Evolutionary conservation across 108 stramenopile species (phyloP), one percentile per base, ranked within the genome.

Genomic region (Cyclotella kingstonii): DNA sequence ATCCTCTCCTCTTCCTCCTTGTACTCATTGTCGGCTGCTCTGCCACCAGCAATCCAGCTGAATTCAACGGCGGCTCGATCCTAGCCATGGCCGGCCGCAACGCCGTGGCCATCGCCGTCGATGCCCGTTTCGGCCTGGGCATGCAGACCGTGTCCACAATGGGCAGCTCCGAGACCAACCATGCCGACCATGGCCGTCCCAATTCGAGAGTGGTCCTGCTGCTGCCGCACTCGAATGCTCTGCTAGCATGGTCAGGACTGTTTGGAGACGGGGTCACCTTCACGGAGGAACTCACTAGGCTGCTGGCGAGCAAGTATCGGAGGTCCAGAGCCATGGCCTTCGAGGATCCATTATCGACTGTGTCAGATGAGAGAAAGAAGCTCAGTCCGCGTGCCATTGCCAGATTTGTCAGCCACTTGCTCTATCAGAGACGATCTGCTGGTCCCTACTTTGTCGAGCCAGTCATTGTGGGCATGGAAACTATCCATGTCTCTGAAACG

Each of bases 41-140:
- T n/a, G n/a, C n/a, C n/a, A n/a, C n/a, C n/a, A n/a, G n/a, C n/a
- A 68, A 91, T 66, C 90, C 90, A 19, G 68, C 74, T n/a, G 68
- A 76, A 48, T 81, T 87, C 68, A 80, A 87, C 52, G 86, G 86
- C 19, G 86, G 93, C 21, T 87, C 88, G 30, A 51, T 86, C 15
- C 50, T 94, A 40, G 93, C 90, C 57, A 91, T 94, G 90, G 84
- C 90, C 12, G 93, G 93, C 3, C 73, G 78, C 21, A 73, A 83
- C 40, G 83, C 86, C 50, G 88, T 91, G 6, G 93, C 86, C 2
- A 44, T 94, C 21, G 90, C 88, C 18, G 70, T 90, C 12, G 90
- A 94, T 67, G 74, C 78, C 49, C 86, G 93, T 17, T 89, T 94
- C 54, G 93, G 86, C 9, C 59, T 78, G 48, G 90, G 90, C n/a